A percentile compares a stretch with the other conserved stretches of the same genome.
These are phyloP conservation scores for Ogataea ramenticola DNA, from an alignment of 805 yeast species.

Conservation along the genomic window DNA sequence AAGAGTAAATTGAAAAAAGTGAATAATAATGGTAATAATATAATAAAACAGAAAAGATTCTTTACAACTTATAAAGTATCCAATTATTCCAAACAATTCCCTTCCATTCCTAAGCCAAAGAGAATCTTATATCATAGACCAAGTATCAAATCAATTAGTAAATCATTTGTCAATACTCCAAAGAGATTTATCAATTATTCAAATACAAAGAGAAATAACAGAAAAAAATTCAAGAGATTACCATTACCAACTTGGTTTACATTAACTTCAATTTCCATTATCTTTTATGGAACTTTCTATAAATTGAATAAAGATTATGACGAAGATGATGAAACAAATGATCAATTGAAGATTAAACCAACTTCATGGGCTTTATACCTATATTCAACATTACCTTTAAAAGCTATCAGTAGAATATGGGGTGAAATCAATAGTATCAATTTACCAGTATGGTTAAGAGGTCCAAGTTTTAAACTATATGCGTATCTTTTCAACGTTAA, in stretches of 20 bases:
- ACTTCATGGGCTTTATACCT: slow-evolving; percentile 86
- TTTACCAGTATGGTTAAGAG: slow-evolving; percentile 83
- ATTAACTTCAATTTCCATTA: slow-evolving; percentile 42
- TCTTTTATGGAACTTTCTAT: slow-evolving; percentile 47
- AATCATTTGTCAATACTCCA: slow-evolving; percentile 12
- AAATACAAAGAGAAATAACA: neutral
- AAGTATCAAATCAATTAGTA: slow-evolving; percentile 11
- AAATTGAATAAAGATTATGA: slow-evolving; percentile 27
- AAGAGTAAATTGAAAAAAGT: neutral
- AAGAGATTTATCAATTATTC: slow-evolving; percentile 7
- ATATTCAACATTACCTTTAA: slow-evolving; percentile 84
- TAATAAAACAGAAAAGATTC: slow-evolving; percentile 3
- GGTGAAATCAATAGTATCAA: slow-evolving; percentile 80
- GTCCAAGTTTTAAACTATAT: slow-evolving; percentile 73
- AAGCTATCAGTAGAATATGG: slow-evolving; percentile 90
- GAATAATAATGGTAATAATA: slow-evolving; percentile 6
- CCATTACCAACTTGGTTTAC: slow-evolving; percentile 41
- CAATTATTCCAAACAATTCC: slow-evolving; percentile 33
- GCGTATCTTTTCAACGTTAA: slow-evolving; percentile 81
- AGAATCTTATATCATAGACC: slow-evolving; percentile 40
- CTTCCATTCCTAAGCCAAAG: slow-evolving; percentile 51
- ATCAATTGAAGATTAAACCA: slow-evolving; percentile 37
- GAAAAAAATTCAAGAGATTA: slow-evolving; percentile 7
- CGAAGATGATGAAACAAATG: slow-evolving; percentile 23
- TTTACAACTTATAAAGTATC: neutral